A percentile compares a stretch with the other conserved stretches of the same genome.
phyloP scores from a whole-genome alignment of 345 rosid genomes.

The Salix udensis region DNA sequence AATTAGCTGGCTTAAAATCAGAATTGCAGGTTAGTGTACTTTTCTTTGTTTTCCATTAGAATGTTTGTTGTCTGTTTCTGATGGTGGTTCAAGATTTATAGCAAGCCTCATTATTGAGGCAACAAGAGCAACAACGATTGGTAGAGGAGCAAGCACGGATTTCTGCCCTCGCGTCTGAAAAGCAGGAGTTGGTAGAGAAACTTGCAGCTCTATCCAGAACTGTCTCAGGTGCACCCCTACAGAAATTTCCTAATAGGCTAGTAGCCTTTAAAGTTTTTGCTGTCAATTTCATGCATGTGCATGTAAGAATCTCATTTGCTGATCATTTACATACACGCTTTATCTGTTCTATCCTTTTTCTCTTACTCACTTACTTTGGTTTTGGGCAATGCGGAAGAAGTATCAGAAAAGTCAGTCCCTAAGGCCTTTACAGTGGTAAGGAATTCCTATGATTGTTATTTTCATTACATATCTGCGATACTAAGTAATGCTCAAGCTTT shows the following conservation, averaged over 20 bases:
- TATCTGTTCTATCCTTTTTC: not conserved
- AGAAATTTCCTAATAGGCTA: not conserved
- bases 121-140: constrained; percentile 51
- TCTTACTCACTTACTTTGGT: not conserved
- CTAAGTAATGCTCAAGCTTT: not conserved
- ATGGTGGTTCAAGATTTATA: constrained; percentile 32
- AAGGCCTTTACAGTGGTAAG: constrained; percentile 66
- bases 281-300: not conserved
- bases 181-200: constrained; percentile 70
- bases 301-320: not conserved
- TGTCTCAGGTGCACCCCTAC: constrained; percentile 42
- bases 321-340: not conserved
- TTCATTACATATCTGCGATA: not conserved
- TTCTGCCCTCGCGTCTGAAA: constrained; percentile 62
- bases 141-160: constrained; percentile 61
- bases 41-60: constrained; percentile 9
- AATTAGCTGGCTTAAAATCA: constrained; percentile 57
- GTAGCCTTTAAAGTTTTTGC: not conserved
- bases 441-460: not conserved
- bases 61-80: constrained; percentile 20
- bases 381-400: constrained; percentile 33
- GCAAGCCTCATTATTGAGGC: constrained; percentile 66
- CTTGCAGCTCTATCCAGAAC: constrained; percentile 41
- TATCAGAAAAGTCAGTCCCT: constrained; percentile 33
- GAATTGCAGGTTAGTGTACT: constrained; percentile 57